Percentiles rank a stretch among this genome's conserved stretches.
Evolutionary conservation across 345 rosid species (phyloP).

Genomic region (Eucalyptus melliodora): DNA sequence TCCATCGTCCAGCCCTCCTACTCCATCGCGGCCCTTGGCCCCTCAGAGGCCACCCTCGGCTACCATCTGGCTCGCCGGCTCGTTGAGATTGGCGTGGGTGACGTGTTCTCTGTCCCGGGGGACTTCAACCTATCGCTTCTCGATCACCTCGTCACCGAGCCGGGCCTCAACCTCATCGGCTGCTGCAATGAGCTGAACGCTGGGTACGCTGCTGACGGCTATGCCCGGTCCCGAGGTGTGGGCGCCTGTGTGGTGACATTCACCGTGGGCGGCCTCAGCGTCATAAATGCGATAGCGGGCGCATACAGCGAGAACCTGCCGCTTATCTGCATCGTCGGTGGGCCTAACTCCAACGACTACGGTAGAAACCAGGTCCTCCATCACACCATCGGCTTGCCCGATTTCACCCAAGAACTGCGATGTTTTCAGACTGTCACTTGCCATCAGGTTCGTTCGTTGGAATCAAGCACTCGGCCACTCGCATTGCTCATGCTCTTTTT

Average conservation of each 20-base stretch:
- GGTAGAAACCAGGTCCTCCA: slow-evolving; percentile 53
- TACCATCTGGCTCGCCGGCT: slow-evolving; percentile 17
- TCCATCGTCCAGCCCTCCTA: background rate
- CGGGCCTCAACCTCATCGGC: slow-evolving; percentile 8
- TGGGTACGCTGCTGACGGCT: slow-evolving; percentile 55
- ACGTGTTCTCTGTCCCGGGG: slow-evolving; percentile 19
- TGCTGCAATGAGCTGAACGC: slow-evolving; percentile 27
- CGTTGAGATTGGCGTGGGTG: slow-evolving; percentile 7
- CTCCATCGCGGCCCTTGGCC: background rate
- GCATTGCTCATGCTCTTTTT: background rate
- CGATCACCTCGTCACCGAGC: slow-evolving; percentile 12
- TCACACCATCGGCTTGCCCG: slow-evolving; percentile 55
- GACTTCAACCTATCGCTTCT: slow-evolving; percentile 21
- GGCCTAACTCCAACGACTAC: slow-evolving; percentile 56
- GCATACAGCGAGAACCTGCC: slow-evolving; percentile 62
- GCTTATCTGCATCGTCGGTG: slow-evolving; percentile 44
- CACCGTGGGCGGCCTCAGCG: slow-evolving; percentile 56
- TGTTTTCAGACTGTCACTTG: slow-evolving; percentile 61
- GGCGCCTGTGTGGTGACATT: slow-evolving; percentile 65
- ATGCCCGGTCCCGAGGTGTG: slow-evolving; percentile 50
- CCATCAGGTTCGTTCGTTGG: slow-evolving; percentile 20
- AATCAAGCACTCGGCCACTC: background rate
- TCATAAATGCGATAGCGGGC: slow-evolving; percentile 53
- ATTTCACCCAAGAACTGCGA: slow-evolving; percentile 44
- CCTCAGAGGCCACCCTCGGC: slow-evolving; percentile 8